Base-by-base conservation (phyloP, 176 grass and related monocot species). In the Avena sativa region DNA sequence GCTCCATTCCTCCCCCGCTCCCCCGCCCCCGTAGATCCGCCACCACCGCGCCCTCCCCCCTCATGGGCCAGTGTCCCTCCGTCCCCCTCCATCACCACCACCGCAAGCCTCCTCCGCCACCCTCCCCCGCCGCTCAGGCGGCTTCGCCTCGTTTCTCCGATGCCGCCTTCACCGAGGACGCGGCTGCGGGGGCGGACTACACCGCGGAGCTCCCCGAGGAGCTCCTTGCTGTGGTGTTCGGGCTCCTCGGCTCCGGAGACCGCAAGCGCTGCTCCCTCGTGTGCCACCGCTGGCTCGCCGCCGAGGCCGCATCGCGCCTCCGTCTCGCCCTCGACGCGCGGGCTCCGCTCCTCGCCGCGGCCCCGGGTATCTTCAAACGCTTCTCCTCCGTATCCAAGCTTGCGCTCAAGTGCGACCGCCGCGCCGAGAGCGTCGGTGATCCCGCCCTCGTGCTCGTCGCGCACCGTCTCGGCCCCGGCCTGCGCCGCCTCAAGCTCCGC, bases 181-280 rank as follows among this genome's bases (percentile, higher is more conserved):
- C 16, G 2, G 80, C 80, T 19, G 87, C 19, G 11, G 87, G 74
- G 36, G 38, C 62, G 13, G 93, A 98, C 80, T 72, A 90, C 85
- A 95, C 91, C 4, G 71, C 85, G 2, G 87, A 93, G 36, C 89
- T 97, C 34, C 95, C 95, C 8, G 87, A 93, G 76, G 95, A 98
- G 72, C 88, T 92, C 28, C 91, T 98, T 2, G 87, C 85, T 17
- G 40, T 85, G 3, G 66, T 98, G 0, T 95, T 98, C 80, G 26
- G 43, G 3, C 82, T 87, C 16, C 89, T 98, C 23, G 83, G 87
- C 30, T 81, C 93, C 15, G 86, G 89, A 0, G 93, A 98, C 86
- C 95, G 95, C 77, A 95, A 98, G 79, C 82, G 83, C 21, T 97
- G 88, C 81, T 94, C 95, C 60, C 90, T 97, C 3, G 92, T 97